Evolutionary conservation across 2,329 filamentous ascomycete genomes (phyloP).

Genomic region (Fusarium sp.): DNA sequence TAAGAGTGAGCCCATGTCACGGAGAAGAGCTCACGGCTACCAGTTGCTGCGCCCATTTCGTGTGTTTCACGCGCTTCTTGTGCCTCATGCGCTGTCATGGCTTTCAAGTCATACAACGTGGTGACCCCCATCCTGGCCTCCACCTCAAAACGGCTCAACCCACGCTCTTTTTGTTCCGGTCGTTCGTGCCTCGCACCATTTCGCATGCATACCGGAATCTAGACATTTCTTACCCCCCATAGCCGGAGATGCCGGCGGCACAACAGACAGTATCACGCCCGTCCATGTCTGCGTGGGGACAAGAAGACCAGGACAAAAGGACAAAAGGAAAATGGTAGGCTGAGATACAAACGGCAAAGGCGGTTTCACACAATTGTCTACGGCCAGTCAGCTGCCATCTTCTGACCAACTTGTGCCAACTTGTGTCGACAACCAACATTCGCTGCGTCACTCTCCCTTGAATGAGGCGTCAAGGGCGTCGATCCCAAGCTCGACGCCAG

Average conservation of each 20-base stretch:
- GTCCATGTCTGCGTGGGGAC: not conserved
- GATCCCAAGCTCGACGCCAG: conserved; percentile 14
- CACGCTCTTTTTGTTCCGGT: conserved; percentile 24
- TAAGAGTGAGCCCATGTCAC: conserved; percentile 20
- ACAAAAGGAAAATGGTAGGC: conserved; percentile 22
- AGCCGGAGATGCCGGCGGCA: conserved; percentile 9
- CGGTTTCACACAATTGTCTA: conserved; percentile 26
- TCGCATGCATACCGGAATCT: conserved; percentile 27
- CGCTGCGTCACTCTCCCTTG: conserved; percentile 37
- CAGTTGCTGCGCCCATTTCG: conserved; percentile 13
- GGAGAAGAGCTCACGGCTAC: not conserved
- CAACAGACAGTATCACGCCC: not conserved
- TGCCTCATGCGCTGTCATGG: conserved; percentile 23
- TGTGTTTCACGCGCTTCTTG: conserved; percentile 9
- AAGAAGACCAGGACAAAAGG: conserved; percentile 8
- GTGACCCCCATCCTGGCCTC: conserved; percentile 41
- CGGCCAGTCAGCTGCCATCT: conserved; percentile 29
- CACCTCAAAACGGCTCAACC: conserved; percentile 28
- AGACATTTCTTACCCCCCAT: conserved; percentile 23
- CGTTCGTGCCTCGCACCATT: conserved; percentile 37
- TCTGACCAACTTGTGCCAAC: conserved; percentile 34
- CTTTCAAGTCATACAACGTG: conserved; percentile 25
- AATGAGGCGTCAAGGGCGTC: conserved; percentile 21
- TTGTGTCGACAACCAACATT: conserved; percentile 9
- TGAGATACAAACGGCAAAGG: conserved; percentile 27